phyloP scores from a whole-genome alignment of 2,329 filamentous ascomycete genomes.

The Dothistroma pini region DNA sequence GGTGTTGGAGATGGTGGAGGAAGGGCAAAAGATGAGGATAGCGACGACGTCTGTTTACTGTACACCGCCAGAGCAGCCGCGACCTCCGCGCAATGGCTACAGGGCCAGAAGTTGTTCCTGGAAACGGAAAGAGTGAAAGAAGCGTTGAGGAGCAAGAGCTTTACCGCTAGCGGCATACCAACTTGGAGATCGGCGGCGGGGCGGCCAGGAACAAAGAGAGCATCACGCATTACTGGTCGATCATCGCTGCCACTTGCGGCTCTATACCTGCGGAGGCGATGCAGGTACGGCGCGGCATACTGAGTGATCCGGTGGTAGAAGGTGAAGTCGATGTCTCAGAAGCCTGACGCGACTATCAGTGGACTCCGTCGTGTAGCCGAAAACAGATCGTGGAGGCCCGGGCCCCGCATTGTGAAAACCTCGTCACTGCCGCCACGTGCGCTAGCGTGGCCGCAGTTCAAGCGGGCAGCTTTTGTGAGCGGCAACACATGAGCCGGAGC shows the following conservation, averaged over 20 bases:
- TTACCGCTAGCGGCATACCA: not conserved
- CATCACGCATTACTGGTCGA: not conserved
- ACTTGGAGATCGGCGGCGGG: not conserved
- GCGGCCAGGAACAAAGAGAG: not conserved
- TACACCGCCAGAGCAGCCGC: not conserved
- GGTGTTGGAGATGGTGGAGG: constrained; percentile 1
- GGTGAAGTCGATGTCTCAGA: not conserved
- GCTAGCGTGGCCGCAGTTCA: not conserved
- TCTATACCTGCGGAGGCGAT: not conserved
- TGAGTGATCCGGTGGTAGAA: not conserved
- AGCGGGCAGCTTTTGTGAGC: not conserved
- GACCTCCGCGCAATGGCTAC: not conserved
- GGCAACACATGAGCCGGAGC: not conserved
- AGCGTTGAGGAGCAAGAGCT: not conserved
- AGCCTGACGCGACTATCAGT: not conserved
- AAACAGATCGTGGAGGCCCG: not conserved
- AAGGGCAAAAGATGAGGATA: not conserved
- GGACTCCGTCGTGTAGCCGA: not conserved
- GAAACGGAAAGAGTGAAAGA: not conserved
- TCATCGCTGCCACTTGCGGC: not conserved
- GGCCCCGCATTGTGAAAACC: not conserved
- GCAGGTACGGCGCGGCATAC: not conserved
- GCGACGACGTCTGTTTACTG: not conserved
- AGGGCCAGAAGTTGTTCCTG: not conserved
- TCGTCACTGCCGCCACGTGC: not conserved